Evolutionary conservation across 208 protist species (phyloP), one percentile per base, ranked within the genome.

Genomic region (Trypanosoma cruzi): DNA sequence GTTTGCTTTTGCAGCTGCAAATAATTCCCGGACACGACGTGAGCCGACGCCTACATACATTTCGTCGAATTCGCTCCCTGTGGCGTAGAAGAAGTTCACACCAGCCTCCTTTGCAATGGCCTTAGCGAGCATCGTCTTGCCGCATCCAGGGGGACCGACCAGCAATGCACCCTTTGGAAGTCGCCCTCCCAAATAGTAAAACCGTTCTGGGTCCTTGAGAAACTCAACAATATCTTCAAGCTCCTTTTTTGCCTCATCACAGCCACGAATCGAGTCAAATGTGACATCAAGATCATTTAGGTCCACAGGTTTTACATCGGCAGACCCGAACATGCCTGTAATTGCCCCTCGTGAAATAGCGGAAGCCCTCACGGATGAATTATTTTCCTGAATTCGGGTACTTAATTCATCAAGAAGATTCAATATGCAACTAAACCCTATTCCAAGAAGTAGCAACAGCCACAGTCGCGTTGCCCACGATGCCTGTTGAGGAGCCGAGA

Each of bases 31-130:
- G 11, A 99, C 89, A 36, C 98, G 88, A 28, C 87, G 84, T 14
- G 98, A 88, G 13, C 98, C 98, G 14, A 99, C 98, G 58, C 98
- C 98, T 11, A 99, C 97, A 93, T 98, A 99, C 87, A 99, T 97
- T 76, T 99, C 97, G 63, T 99, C 98, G 68, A 99, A 99, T 66
- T 98, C 96, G 31, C 93, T 97, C 31, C 96, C 96, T 5, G 89
- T 92, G 24, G 85, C 82, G 73, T 98, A 99, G 56, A 99, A 98
- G 73, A 99, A 99, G 22, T 81, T 93, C 20, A 99, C 98, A 2
- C 88, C 96, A 16, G 94, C 92, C 70, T 98, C 90, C 57, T 97
- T 97, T 10, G 94, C 94, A 71, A 98, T 97, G 29, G 92, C 94
- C 72, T 97, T 97, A 11, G 94, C 92, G 16, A 98, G 83, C 81